Conservation (phyloP, 2,329 filamentous ascomycete genomes). For the Neocucurbitaria cava region DNA sequence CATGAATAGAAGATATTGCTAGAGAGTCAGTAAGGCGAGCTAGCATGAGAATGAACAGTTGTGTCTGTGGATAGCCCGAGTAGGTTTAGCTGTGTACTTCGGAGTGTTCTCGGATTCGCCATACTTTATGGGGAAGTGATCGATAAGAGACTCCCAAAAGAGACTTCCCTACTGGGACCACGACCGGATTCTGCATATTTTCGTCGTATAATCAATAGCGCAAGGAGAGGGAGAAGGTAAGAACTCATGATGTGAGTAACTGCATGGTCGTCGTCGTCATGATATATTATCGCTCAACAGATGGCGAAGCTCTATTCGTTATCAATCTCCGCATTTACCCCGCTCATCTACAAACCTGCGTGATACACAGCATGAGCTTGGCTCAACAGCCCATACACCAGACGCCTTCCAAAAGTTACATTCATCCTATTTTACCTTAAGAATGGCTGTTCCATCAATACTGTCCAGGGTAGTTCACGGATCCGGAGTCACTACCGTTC, state of each 20-base stretch:
- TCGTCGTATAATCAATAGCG: too few species aligned
- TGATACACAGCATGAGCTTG: too few species aligned
- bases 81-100: background rate
- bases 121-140: conserved; percentile 2
- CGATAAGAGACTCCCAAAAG: background rate
- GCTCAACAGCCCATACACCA: too few species aligned
- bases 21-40: conserved; percentile 4
- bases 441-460: too few species aligned
- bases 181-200: background rate
- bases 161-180: too few species aligned
- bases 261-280: too few species aligned
- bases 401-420: too few species aligned
- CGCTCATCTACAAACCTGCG: background rate
- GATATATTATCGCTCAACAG: too few species aligned
- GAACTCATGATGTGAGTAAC: too few species aligned
- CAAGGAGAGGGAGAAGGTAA: background rate
- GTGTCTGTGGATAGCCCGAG: background rate
- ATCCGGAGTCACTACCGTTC: conserved; percentile 7
- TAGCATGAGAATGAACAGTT: conserved; percentile 2
- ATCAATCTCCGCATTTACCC: background rate
- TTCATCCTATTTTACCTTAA: too few species aligned
- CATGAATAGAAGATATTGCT: conserved; percentile 4
- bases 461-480: background rate
- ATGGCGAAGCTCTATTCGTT: background rate
- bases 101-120: background rate